These are phyloP conservation scores for Yarrowia deformans DNA, from an alignment of 805 yeast genomes.

Conservation along the genomic window DNA sequence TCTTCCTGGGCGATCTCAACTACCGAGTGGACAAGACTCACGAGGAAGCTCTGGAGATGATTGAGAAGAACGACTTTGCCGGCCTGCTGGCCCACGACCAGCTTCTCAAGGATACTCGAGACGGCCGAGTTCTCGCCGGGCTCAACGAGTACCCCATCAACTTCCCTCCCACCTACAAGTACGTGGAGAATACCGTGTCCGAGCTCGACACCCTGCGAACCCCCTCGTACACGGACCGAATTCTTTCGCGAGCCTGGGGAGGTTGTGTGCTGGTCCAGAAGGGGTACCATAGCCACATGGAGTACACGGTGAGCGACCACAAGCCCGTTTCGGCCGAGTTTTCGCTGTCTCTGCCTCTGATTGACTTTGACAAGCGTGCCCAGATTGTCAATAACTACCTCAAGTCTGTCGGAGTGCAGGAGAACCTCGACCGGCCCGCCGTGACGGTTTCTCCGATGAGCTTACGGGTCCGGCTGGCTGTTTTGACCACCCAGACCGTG, in stretches of 20 bases:
- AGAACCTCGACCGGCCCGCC: slow-evolving; percentile 55
- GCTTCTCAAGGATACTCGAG: slow-evolving; percentile 51
- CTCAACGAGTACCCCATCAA: slow-evolving; percentile 58
- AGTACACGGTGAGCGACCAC: slow-evolving; percentile 60
- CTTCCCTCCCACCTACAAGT: slow-evolving; percentile 65
- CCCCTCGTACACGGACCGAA: slow-evolving; percentile 69
- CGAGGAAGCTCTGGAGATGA: slow-evolving; percentile 48
- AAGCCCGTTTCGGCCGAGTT: slow-evolving; percentile 59
- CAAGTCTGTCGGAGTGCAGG: slow-evolving; percentile 55
- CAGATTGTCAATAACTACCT: slow-evolving; percentile 52
- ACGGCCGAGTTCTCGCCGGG: slow-evolving; percentile 53
- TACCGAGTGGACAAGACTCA: slow-evolving; percentile 54
- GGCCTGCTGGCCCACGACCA: slow-evolving; percentile 57
- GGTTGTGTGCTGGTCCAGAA: slow-evolving; percentile 42
- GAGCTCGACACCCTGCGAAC: slow-evolving; percentile 50
- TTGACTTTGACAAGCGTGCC: slow-evolving; percentile 53
- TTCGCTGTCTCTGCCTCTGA: slow-evolving; percentile 48
- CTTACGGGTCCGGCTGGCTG: slow-evolving; percentile 46
- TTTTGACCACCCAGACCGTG: slow-evolving; percentile 44
- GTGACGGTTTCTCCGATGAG: slow-evolving; percentile 54
- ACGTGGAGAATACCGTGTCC: slow-evolving; percentile 44
- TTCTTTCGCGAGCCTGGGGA: slow-evolving; percentile 44
- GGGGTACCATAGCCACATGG: slow-evolving; percentile 46
- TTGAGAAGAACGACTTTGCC: slow-evolving; percentile 49
- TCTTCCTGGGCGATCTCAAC: slow-evolving; percentile 64